Base-by-base conservation (phyloP, 1,284 basidiomycete species). In the Apiotrichum akiyoshidainum region DNA sequence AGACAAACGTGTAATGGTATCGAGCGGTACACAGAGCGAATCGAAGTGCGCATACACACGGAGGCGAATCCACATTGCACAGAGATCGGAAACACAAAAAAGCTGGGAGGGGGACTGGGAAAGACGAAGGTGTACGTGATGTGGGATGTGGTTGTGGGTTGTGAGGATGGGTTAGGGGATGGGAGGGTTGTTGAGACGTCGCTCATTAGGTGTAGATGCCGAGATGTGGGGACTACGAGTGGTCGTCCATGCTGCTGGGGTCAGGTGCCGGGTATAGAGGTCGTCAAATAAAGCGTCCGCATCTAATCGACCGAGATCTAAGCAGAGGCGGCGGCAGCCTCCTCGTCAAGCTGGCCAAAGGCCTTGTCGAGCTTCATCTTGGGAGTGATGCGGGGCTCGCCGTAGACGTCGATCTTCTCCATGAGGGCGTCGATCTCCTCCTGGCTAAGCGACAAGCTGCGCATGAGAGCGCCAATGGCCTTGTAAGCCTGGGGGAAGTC, bases 401-500 rank as follows among this genome's bases (percentile, higher is more conserved):
- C 75, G 26, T 71, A 64, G 17, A 75, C 68, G 10, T 73, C 74
- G 53, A 78, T 66, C 61, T 69, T 69, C 31, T 54, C 66, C 17
- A 55, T 66, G 17, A 81, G 80, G 53, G 84, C 84, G 61, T 85
- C 84, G 65, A 89, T 83, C 65, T 77, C 78, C 61, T 81, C 79
- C 45, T 77, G 59, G 22, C 65, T 61, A 9, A 90, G 78, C 22
- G 81, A 82, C 21, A 87, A 81, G 46, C 84, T 86, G 71, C 85
- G 86, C 59, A 92, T 76, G 79, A 92, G 84, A 55, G 82, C 81
- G 11, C 86, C 90, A 73, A 92, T 86, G 54, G 87, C 83, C 60
- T 83, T 78, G 79, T 88, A 87, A 0, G 91, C 92, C 71, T 88
- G 87, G 5, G 93, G 93, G 60, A 88, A 89, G 74, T 97, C 92